Evolutionary conservation across 2,329 filamentous ascomycete genomes (phyloP).

Genomic region (Fonsecaea monophora): DNA sequence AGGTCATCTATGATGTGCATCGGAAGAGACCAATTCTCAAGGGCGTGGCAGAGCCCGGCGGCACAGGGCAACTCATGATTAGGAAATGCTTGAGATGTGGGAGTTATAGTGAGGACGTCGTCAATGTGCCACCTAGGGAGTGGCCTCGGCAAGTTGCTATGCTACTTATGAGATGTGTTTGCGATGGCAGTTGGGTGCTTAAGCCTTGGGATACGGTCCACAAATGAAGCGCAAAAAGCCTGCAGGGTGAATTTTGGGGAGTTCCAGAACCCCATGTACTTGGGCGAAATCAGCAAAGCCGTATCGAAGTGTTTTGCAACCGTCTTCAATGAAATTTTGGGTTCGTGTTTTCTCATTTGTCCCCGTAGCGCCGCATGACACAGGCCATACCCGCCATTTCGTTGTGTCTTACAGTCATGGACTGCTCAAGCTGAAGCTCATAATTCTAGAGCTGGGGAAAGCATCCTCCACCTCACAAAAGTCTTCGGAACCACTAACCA

Average conservation of each 20-base stretch:
- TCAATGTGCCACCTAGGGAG: conserved; percentile 31
- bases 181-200: conserved; percentile 39
- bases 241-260: not conserved
- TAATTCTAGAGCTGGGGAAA: conserved; percentile 25
- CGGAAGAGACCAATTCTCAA: conserved; percentile 36
- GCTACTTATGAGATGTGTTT: conserved; percentile 38
- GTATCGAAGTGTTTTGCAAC: conserved; percentile 3
- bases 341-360: conserved; percentile 11
- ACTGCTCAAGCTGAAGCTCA: conserved; percentile 24
- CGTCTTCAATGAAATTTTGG: conserved; percentile 3
- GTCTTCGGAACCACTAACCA: conserved; percentile 2
- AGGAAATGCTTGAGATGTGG: conserved; percentile 40
- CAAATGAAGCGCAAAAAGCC: conserved; percentile 3
- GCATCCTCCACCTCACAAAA: conserved; percentile 16
- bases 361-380: conserved; percentile 5
- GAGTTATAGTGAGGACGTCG: conserved; percentile 38
- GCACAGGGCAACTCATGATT: conserved; percentile 26
- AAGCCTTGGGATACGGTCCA: conserved; percentile 31
- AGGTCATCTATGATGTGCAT: conserved; percentile 36
- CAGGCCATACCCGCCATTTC: not conserved
- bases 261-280: not conserved
- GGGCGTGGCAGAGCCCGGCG: conserved; percentile 25
- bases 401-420: conserved; percentile 39
- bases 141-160: conserved; percentile 32
- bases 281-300: not conserved